Conservation (phyloP, 1,284 basidiomycete species). For the Heliocybe sulcata region DNA sequence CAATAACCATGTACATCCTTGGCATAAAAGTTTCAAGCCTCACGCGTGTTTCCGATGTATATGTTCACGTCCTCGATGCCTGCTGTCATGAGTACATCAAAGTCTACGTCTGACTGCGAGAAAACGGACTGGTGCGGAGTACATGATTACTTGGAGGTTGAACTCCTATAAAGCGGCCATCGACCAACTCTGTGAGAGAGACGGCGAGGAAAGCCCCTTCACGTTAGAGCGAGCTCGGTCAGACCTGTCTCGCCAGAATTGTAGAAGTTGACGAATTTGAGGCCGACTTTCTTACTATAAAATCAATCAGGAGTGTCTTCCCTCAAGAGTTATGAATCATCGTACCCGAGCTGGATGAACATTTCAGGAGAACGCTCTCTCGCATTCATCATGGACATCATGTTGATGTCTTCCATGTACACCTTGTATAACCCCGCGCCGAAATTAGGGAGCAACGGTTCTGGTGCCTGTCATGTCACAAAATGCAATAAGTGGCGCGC, state of each 20-base stretch:
- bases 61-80: too few relatives aligned
- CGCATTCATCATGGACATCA: conserved; percentile 22
- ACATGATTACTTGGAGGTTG: too few relatives aligned
- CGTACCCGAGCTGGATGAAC: conserved; percentile 21
- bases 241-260: conserved; percentile 21
- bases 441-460: conserved; percentile 26
- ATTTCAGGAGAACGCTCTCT: conserved; percentile 24
- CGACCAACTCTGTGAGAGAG: too few relatives aligned
- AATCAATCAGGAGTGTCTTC: conserved; percentile 11
- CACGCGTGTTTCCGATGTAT: too few relatives aligned
- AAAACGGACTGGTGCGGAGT: too few relatives aligned
- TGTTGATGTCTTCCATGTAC: conserved; percentile 23
- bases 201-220: background rate
- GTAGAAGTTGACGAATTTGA: conserved; percentile 24
- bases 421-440: conserved; percentile 21
- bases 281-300: conserved; percentile 9
- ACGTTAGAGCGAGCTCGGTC: conserved; percentile 17
- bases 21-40: too few relatives aligned
- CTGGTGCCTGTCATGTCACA: conserved; percentile 20
- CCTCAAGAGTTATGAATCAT: background rate
- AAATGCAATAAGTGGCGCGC: background rate
- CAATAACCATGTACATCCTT: too few relatives aligned
- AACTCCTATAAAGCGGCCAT: too few relatives aligned
- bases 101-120: too few relatives aligned
- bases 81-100: too few relatives aligned